phyloP scores from a whole-genome alignment of 495 filamentous ascomycete genomes.

The Cairneyella variabilis region DNA sequence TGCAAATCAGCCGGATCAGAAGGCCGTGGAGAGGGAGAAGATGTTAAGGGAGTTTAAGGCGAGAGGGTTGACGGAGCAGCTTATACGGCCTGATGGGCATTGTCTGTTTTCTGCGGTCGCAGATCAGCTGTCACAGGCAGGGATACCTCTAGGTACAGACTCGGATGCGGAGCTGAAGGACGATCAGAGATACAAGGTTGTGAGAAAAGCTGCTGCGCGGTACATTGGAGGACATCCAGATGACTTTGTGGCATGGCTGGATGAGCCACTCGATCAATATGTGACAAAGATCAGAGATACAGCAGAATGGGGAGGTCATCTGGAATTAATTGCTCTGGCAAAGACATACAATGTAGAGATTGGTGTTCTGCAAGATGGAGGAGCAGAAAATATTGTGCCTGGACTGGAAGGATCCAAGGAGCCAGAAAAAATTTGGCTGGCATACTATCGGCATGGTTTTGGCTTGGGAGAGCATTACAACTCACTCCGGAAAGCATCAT shows the following conservation, averaged over 20 bases:
- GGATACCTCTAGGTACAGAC: constrained; percentile 34
- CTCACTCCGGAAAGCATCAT: constrained; percentile 56
- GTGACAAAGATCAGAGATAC: constrained; percentile 76
- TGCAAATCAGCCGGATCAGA: constrained; percentile 65
- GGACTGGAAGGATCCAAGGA: constrained; percentile 21
- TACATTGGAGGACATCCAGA: constrained; percentile 50
- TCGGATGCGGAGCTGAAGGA: constrained; percentile 21
- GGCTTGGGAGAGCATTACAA: constrained; percentile 97
- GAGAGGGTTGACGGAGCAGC: constrained; percentile 64
- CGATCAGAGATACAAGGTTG: constrained; percentile 43
- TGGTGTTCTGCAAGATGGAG: constrained; percentile 80
- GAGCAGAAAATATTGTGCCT: constrained; percentile 69
- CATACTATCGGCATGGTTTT: constrained; percentile 90
- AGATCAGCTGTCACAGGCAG: constrained; percentile 61
- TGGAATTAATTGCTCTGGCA: constrained; percentile 83
- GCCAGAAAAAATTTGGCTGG: constrained; percentile 72
- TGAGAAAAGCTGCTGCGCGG: constrained; percentile 52
- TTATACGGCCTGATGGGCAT: constrained; percentile 87
- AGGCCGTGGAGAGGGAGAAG: constrained; percentile 61
- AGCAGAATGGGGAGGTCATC: constrained; percentile 94
- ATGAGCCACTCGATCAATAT: constrained; percentile 74
- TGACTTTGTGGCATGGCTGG: constrained; percentile 68
- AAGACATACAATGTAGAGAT: constrained; percentile 79
- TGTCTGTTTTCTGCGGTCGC: constrained; percentile 94
- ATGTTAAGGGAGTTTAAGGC: constrained; percentile 64